Conservation (phyloP, 1,284 basidiomycete genomes). For the Garcileccinum viscosum region DNA sequence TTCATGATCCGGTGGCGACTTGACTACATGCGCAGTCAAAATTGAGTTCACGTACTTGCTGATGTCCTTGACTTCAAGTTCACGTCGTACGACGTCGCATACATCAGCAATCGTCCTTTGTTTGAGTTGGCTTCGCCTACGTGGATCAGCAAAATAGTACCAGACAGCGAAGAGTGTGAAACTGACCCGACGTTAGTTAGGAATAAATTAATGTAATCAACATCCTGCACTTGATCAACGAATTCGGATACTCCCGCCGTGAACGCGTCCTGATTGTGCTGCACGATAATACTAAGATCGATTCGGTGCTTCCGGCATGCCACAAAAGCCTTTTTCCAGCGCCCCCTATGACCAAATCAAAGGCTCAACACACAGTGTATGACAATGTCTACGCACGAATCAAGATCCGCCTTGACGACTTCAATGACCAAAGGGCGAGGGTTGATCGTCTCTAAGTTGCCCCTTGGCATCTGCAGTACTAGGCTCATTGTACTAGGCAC, state of each 20-base stretch:
- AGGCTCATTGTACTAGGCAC: conserved; percentile 88
- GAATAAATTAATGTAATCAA: conserved; percentile 94
- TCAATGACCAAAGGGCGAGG: conserved; percentile 91
- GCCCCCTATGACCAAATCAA: conserved; percentile 47
- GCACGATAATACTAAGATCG: conserved; percentile 88
- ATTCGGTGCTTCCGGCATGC: conserved; percentile 93
- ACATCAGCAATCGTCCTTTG: conserved; percentile 70
- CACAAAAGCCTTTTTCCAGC: conserved; percentile 87
- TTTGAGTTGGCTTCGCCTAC: conserved; percentile 59
- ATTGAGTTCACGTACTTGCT: conserved; percentile 90
- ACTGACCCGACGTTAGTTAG: conserved; percentile 83
- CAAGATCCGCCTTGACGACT: conserved; percentile 77
- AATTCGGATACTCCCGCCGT: conserved; percentile 69
- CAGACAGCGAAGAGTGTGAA: not conserved
- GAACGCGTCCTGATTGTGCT: conserved; percentile 79
- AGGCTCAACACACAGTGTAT: conserved; percentile 3
- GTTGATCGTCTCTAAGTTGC: conserved; percentile 95
- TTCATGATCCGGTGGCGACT: conserved; percentile 91
- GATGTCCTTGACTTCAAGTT: conserved; percentile 77
- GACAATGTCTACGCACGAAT: conserved; percentile 58
- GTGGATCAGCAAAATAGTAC: conserved; percentile 4
- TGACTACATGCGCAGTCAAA: conserved; percentile 91
- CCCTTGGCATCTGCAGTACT: conserved; percentile 97
- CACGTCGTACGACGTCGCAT: conserved; percentile 80
- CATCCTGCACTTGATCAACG: conserved; percentile 85